These are phyloP conservation scores for Pythium brassicae DNA, from an alignment of 352 stramenopile genomes.

Conservation along the genomic window DNA sequence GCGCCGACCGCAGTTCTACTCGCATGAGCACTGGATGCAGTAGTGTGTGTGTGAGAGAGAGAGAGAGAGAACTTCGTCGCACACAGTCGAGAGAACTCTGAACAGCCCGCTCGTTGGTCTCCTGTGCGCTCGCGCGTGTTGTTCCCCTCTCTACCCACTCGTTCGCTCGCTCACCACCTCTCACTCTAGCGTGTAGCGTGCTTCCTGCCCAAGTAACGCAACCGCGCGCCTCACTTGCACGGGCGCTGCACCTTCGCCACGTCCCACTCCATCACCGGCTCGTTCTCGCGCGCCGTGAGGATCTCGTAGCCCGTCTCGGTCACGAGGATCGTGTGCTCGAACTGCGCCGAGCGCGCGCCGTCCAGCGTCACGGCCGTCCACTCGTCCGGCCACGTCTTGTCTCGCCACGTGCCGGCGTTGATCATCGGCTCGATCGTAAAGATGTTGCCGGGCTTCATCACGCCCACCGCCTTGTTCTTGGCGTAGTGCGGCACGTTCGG, in stretches of 20 bases:
- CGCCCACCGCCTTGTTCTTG: constrained; percentile 97
- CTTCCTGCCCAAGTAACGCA: too few relatives aligned
- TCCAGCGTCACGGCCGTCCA: constrained; percentile 97
- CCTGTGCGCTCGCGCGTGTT: too few relatives aligned
- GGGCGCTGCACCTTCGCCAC: constrained; percentile 69
- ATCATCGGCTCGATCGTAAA: constrained; percentile 99
- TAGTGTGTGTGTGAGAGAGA: not conserved
- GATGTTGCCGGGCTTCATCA: constrained; percentile 97
- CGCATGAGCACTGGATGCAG: constrained; percentile 30
- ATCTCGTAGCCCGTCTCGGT: constrained; percentile 97
- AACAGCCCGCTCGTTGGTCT: too few relatives aligned
- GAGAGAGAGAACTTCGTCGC: too few relatives aligned
- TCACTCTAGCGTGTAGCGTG: too few relatives aligned
- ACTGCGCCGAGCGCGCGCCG: constrained; percentile 94
- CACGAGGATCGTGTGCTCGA: constrained; percentile 98
- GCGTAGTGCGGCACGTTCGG: constrained; percentile 98
- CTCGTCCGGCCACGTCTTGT: constrained; percentile 95
- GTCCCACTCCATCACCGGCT: constrained; percentile 88
- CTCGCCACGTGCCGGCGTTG: constrained; percentile 92
- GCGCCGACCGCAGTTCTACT: constrained; percentile 49
- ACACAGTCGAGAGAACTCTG: not conserved
- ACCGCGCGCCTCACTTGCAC: not conserved
- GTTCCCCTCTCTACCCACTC: too few relatives aligned
- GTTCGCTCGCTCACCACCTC: not conserved
- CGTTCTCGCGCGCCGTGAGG: constrained; percentile 89